These are phyloP conservation scores for Luvunga scandens DNA, from an alignment of 345 rosid species.

Conservation along the genomic window DNA sequence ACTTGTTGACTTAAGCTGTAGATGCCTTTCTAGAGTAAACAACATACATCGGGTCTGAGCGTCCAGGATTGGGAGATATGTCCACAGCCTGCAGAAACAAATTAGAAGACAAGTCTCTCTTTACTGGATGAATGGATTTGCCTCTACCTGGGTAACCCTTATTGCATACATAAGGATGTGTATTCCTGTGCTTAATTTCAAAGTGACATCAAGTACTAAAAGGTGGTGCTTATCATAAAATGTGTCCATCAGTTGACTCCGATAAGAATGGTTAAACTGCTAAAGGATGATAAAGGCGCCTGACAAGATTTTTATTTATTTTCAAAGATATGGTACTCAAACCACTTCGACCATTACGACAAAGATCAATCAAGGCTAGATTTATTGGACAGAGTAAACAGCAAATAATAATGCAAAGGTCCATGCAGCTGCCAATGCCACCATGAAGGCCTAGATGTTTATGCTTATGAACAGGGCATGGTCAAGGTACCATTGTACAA, in stretches of 20 bases:
- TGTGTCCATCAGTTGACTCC: neutral
- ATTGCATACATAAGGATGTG: neutral
- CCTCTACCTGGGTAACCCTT: neutral
- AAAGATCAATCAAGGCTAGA: neutral
- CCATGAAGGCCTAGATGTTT: neutral
- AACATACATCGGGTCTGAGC: conserved; percentile 78
- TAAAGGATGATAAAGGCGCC: neutral
- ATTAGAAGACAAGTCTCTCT: neutral
- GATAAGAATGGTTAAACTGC: neutral
- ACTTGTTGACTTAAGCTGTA: conserved; percentile 28
- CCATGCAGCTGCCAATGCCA: neutral
- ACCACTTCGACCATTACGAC: neutral
- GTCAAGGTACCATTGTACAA: neutral
- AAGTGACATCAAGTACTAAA: neutral
- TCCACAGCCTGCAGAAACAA: conserved; percentile 66
- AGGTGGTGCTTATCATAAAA: neutral
- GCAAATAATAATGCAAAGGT: neutral
- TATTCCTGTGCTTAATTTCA: neutral
- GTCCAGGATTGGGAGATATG: conserved; percentile 88
- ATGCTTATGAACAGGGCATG: neutral
- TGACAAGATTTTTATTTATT: neutral
- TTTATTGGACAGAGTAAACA: neutral
- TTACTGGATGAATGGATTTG: neutral
- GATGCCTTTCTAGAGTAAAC: conserved; percentile 72
- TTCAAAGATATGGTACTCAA: neutral